A percentile compares a stretch with the other conserved stretches of the same genome.
Evolutionary conservation across 106 monocot genomes (phyloP).

Genomic region (Dendrobium catenatum): DNA sequence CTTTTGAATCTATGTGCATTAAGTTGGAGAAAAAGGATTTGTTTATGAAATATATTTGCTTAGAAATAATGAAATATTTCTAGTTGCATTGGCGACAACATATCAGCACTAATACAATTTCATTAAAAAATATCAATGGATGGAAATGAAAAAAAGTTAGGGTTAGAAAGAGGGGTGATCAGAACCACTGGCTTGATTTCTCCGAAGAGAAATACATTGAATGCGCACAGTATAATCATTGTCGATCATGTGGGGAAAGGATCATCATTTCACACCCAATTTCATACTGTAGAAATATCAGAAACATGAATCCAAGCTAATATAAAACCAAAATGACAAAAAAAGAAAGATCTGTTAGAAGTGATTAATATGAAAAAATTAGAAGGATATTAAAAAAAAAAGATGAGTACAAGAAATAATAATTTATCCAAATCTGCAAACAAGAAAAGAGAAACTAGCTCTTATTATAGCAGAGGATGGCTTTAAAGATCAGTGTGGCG

Average conservation of each 20-base stretch:
- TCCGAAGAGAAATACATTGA: background rate
- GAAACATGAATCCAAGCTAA: background rate
- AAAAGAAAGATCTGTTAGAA: no score
- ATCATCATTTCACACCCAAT: conserved; percentile 10
- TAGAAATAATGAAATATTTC: no score
- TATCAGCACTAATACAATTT: background rate
- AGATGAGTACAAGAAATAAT: background rate
- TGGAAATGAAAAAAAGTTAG: background rate
- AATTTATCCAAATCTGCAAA: background rate
- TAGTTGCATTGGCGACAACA: background rate
- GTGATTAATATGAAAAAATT: no score
- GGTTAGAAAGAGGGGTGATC: conserved; percentile 3
- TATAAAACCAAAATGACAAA: no score
- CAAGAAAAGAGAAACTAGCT: background rate
- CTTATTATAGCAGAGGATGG: background rate
- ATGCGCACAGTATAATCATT: conserved; percentile 7
- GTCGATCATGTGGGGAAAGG: conserved; percentile 19
- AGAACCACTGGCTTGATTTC: conserved; percentile 20
- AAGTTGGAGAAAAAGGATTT: no score
- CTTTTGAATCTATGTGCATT: no score
- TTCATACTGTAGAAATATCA: background rate
- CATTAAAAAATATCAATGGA: background rate
- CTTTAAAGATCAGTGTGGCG: background rate
- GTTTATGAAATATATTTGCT: no score
- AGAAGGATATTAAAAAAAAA: no score